Evolutionary conservation across 768 basidiomycete genomes (phyloP), one percentile per base, ranked within the genome.

Genomic region (Rhizopogon vinicolor): DNA sequence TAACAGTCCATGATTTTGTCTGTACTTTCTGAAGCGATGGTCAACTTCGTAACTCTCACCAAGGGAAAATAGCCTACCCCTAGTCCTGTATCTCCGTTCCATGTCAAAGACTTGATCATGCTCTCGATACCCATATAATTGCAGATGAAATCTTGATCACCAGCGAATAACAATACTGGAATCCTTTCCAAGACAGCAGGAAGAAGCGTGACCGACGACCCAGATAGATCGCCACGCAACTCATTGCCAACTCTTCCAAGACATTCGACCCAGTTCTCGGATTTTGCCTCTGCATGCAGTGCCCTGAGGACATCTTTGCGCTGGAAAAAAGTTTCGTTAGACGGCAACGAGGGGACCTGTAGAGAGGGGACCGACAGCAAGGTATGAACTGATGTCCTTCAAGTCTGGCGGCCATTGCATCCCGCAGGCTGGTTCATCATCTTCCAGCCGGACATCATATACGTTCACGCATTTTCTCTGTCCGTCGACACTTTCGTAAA

Each of bases 321-420:
- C 93, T 98, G 62, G 8, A 19, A 50, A 41, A 14, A 41, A 28
- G n/a, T 3, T 45, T n/a, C 40, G 1, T 9, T 7, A 22, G 46
- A 28, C 0, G 46, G 8, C n/a, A 25, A 53, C 35, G 14, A 7
- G n/a, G 2, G 6, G 3, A 6, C 52, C 44, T n/a, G 13, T 18
- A 16, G 33, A 37, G 55, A n/a, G 43, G 41, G 29, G 49, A 75
- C 91, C 51, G 67, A 97, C 96, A 28, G 82, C 83, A 5, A 99
- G 82, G 66, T 94, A 96, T 1, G 74, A 71, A 16, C 85, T 87
- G 8, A 98, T 75, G 45, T 84, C 81, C 3, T 77, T 69, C 46
- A 98, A 83, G 63, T 94, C 92, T 35, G 87, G 86, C 7, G 95
- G 96, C 96, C 95, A 99, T 72, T 94, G 96, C 93, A 96, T 91